Conservation (phyloP, 164 flowering plant genomes). For the Malania oleifera region DNA sequence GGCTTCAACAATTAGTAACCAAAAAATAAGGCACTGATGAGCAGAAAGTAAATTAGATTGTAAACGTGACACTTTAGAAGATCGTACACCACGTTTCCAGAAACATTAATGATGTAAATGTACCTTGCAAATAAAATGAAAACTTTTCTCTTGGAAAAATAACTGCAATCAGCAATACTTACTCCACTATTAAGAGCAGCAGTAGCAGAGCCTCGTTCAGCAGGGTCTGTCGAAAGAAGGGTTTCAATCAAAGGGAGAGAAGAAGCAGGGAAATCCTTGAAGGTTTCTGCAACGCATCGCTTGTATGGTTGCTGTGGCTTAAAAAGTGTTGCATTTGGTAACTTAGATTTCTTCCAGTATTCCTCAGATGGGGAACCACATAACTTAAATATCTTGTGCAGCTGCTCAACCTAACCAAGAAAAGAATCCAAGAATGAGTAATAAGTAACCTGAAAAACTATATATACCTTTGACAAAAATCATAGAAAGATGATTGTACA, state of each 20-base stretch:
- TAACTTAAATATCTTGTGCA: conserved; percentile 91
- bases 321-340: conserved; percentile 82
- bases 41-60: no score
- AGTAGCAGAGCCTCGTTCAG: conserved; percentile 68
- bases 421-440: neutral
- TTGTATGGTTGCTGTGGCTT: conserved; percentile 88
- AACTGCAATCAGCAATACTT: conserved; percentile 20
- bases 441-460: neutral
- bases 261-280: conserved; percentile 73
- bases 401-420: conserved; percentile 71
- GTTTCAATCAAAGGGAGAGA: conserved; percentile 61
- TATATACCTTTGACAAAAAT: no score
- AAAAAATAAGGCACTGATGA: no score
- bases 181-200: conserved; percentile 77
- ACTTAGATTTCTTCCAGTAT: conserved; percentile 76
- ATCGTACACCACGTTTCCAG: no score
- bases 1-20: no score
- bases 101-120: no score
- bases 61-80: no score
- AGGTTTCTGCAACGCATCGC: conserved; percentile 67
- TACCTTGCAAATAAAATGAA: no score
- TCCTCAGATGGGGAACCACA: conserved; percentile 96
- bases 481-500: no score
- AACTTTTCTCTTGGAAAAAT: neutral
- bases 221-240: conserved; percentile 85